These are phyloP conservation scores for Capsicum baccatum DNA, from an alignment of 257 asterid species.

Conservation along the genomic window DNA sequence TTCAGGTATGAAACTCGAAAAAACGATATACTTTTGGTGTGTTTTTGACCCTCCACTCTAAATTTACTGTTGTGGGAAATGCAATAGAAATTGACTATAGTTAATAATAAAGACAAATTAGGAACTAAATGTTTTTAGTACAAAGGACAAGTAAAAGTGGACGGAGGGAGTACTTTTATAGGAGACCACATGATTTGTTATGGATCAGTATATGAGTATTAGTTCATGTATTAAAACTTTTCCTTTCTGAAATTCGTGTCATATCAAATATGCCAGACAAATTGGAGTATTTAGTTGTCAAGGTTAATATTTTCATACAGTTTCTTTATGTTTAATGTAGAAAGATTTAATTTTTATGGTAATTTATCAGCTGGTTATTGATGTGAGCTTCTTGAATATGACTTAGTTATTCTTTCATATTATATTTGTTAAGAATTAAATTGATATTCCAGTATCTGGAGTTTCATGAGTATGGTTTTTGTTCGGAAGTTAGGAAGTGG, in stretches of 20 bases:
- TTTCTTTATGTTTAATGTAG: not conserved
- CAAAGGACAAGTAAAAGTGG: too few relatives aligned
- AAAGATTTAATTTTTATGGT: not conserved
- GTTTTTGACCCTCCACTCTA: too few relatives aligned
- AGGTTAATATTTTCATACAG: not conserved
- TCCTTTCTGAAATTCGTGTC: not conserved
- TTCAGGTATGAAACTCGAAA: too few relatives aligned
- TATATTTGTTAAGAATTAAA: not conserved
- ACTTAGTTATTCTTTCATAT: not conserved
- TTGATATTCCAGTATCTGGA: not conserved
- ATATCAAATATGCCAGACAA: not conserved
- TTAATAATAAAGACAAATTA: too few relatives aligned
- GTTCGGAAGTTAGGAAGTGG: slow-evolving; percentile 69
- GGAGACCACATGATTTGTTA: not conserved
- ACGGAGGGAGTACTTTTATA: not conserved
- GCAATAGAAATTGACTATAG: too few relatives aligned
- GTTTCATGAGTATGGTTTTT: slow-evolving; percentile 22
- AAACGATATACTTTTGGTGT: too few relatives aligned
- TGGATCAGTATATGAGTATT: not conserved
- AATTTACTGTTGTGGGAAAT: too few relatives aligned
- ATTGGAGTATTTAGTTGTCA: not conserved
- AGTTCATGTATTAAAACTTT: not conserved
- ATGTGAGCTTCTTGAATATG: slow-evolving; percentile 10
- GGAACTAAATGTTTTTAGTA: too few relatives aligned
- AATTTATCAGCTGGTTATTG: not conserved